Percentiles rank a stretch among this genome's conserved stretches.
phyloP scores from a whole-genome alignment of 495 filamentous ascomycete species.

The Podospora pseudocomata region DNA sequence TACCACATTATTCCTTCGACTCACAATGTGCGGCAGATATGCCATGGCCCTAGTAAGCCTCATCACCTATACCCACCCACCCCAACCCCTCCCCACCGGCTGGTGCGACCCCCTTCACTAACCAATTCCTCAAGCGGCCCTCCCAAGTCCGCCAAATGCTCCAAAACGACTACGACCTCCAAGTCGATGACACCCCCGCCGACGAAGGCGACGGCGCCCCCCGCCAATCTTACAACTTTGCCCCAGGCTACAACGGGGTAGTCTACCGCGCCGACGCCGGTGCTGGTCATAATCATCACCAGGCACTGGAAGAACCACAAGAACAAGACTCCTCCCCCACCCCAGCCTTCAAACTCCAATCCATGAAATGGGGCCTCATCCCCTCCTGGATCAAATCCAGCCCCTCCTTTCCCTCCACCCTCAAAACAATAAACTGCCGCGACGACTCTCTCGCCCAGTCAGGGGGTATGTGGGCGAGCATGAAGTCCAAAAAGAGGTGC shows the following conservation, averaged over 20 bases:
- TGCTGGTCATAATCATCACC: slow-evolving; percentile 28
- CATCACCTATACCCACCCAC: not conserved
- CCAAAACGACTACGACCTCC: slow-evolving; percentile 64
- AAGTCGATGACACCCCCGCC: slow-evolving; percentile 69
- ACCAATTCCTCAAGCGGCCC: slow-evolving; percentile 45
- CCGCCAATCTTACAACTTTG: slow-evolving; percentile 86
- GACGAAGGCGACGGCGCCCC: slow-evolving; percentile 57
- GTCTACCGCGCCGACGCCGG: slow-evolving; percentile 78
- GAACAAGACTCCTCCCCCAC: slow-evolving; percentile 8
- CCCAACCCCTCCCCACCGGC: not conserved
- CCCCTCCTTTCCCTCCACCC: slow-evolving; percentile 65
- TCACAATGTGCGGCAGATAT: slow-evolving; percentile 79
- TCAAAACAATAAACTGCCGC: slow-evolving; percentile 93
- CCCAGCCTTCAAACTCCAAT: slow-evolving; percentile 70
- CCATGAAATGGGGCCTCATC: slow-evolving; percentile 80
- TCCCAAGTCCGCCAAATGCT: slow-evolving; percentile 66
- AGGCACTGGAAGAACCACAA: slow-evolving; percentile 19
- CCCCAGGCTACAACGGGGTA: slow-evolving; percentile 78
- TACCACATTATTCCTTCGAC: not conserved
- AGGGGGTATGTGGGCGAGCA: slow-evolving; percentile 82
- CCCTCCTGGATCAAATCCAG: slow-evolving; percentile 37
- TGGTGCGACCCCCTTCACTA: not conserved
- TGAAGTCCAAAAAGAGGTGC: slow-evolving; percentile 86
- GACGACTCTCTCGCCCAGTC: slow-evolving; percentile 78
- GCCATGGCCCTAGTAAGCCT: slow-evolving; percentile 68